Percentiles rank a stretch among this genome's conserved stretches.
Evolutionary conservation across 805 yeast species (phyloP).

Genomic region (Lipomyces mesembrius): DNA sequence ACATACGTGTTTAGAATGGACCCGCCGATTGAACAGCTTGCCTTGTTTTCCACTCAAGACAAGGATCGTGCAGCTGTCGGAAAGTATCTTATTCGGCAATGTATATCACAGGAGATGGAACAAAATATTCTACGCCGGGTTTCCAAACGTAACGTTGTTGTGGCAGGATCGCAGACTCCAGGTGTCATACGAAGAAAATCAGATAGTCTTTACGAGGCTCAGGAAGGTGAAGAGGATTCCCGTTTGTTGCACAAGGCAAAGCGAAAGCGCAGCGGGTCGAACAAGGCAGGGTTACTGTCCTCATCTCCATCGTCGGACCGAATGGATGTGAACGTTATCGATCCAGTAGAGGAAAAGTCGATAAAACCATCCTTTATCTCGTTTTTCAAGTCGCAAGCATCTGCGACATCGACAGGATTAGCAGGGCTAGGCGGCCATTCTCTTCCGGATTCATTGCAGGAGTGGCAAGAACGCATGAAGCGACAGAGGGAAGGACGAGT

Average conservation of each 20-base stretch:
- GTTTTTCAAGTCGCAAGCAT: conserved; percentile 6
- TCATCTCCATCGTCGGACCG: conserved; percentile 1
- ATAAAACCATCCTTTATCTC: conserved; percentile 1
- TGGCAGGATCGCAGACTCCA: neutral
- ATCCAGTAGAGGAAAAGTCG: neutral
- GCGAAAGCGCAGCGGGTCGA: neutral
- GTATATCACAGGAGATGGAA: conserved; percentile 19
- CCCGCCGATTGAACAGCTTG: conserved; percentile 46
- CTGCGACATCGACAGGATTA: neutral
- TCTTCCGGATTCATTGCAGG: conserved; percentile 19
- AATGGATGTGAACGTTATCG: neutral
- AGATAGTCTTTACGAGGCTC: neutral
- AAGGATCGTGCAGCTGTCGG: conserved; percentile 25
- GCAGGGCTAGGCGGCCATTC: conserved; percentile 7
- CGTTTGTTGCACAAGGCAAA: neutral
- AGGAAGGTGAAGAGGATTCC: neutral
- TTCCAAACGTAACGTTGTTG: neutral
- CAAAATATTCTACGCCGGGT: conserved; percentile 2
- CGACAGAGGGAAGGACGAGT: conserved; percentile 43
- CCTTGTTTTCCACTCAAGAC: conserved; percentile 25
- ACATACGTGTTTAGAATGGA: conserved; percentile 42
- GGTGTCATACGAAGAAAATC: neutral
- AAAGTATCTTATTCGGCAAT: conserved; percentile 25
- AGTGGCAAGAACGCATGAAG: conserved; percentile 6
- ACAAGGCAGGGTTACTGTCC: neutral